Percentiles rank a stretch among this genome's conserved stretches.
phyloP scores from a whole-genome alignment of 192 early-diverging fungal species.

The Pilaira anomala region DNA sequence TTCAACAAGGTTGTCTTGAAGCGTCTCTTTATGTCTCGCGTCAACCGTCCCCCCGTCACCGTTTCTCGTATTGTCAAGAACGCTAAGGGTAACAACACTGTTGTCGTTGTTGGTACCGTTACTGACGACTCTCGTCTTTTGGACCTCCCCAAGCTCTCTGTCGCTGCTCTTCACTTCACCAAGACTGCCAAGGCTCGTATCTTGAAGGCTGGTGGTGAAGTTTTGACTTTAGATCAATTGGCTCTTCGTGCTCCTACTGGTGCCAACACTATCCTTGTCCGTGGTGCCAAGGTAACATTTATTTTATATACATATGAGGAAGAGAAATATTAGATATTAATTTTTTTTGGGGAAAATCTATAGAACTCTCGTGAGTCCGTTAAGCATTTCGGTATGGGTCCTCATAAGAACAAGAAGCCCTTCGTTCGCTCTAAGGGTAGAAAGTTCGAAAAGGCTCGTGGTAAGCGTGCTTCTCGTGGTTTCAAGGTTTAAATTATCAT shows the following conservation, averaged over 20 bases:
- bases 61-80: constrained; percentile 83
- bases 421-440: constrained; percentile 99
- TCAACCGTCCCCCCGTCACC: constrained; percentile 95
- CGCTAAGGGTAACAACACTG: constrained; percentile 83
- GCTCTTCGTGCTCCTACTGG: constrained; percentile 97
- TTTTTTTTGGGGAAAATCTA: no score
- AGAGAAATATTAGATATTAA: no score
- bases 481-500: constrained; percentile 76
- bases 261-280: constrained; percentile 91
- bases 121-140: constrained; percentile 95
- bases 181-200: constrained; percentile 95
- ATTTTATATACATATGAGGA: no score
- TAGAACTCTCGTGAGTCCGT: constrained; percentile 94
- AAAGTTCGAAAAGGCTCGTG: constrained; percentile 99
- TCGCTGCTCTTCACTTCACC: constrained; percentile 95
- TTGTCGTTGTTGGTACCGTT: constrained; percentile 94
- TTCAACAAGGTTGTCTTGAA: constrained; percentile 99
- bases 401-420: constrained; percentile 57
- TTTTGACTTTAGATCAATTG: constrained; percentile 98
- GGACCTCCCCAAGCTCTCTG: constrained; percentile 91
- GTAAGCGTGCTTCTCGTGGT: constrained; percentile 98
- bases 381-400: constrained; percentile 95
- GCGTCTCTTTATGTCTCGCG: constrained; percentile 97
- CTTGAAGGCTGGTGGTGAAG: constrained; percentile 97
- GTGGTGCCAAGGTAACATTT: constrained; percentile 94